Conservation (phyloP, 352 stramenopile species). For the Phytophthora syringae region DNA sequence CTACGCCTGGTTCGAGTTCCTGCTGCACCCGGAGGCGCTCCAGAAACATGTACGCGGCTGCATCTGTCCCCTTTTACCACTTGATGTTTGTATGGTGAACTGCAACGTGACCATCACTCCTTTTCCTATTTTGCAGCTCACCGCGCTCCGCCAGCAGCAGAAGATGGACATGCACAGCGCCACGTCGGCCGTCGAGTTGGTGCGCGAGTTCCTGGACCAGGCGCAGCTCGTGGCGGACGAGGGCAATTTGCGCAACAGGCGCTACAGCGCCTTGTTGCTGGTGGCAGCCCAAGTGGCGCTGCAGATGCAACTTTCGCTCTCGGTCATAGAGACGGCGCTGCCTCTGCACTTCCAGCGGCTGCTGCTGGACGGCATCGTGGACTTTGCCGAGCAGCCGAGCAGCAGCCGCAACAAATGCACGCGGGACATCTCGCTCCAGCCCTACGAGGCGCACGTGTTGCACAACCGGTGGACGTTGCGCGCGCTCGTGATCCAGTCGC, state of each 20-base stretch:
- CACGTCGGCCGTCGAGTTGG: constrained; percentile 78
- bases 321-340: constrained; percentile 60
- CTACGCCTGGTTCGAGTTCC: constrained; percentile 88
- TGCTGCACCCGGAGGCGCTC: constrained; percentile 80
- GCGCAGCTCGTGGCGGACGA: constrained; percentile 83
- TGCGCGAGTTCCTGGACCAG: constrained; percentile 86
- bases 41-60: constrained; percentile 65
- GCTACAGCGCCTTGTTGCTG: constrained; percentile 73
- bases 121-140: constrained; percentile 42
- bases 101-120: constrained; percentile 16
- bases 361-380: constrained; percentile 81
- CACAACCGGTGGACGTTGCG: constrained; percentile 84
- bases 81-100: background rate
- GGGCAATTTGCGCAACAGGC: constrained; percentile 76
- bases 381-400: constrained; percentile 61
- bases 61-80: background rate
- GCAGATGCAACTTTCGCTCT: constrained; percentile 72
- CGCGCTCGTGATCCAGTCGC: constrained; percentile 68
- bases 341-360: constrained; percentile 84
- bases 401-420: constrained; percentile 40
- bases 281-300: constrained; percentile 79
- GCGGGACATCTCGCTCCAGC: constrained; percentile 38
- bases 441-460: constrained; percentile 63
- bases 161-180: constrained; percentile 52
- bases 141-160: constrained; percentile 54